Conservation (phyloP, 2,329 filamentous ascomycete species). For the Botrytis paeoniae region DNA sequence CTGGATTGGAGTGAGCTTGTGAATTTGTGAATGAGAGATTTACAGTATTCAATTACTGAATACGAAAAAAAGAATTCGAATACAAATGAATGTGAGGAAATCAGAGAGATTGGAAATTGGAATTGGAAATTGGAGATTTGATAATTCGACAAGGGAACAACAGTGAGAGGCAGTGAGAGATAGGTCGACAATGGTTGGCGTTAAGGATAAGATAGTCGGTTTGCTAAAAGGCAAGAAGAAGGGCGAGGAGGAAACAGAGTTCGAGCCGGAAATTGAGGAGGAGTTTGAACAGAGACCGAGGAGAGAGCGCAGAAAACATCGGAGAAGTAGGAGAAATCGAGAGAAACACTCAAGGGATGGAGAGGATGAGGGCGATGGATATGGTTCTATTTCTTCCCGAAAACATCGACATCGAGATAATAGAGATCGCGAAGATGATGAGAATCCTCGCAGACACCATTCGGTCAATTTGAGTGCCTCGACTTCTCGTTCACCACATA, state of each 20-base stretch:
- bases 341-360: neutral
- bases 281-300: constrained; percentile 10
- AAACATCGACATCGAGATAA: neutral
- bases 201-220: constrained; percentile 4
- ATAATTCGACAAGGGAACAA: neutral
- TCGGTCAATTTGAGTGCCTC: constrained; percentile 10
- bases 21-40: neutral
- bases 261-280: neutral
- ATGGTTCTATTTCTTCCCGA: neutral
- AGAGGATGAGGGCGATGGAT: neutral
- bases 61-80: neutral
- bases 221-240: constrained; percentile 13
- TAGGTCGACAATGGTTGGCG: constrained; percentile 1
- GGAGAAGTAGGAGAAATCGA: constrained; percentile 8
- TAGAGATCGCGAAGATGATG: constrained; percentile 7
- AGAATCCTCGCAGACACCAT: constrained; percentile 10
- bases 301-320: constrained; percentile 12
- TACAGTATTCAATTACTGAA: neutral
- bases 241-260: neutral
- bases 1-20: neutral
- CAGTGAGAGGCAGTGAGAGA: neutral
- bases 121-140: neutral
- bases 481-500: constrained; percentile 4
- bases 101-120: neutral
- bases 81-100: neutral